Conservation (phyloP, 495 filamentous ascomycete genomes). For the Pseudomonodictys pantanalensis region DNA sequence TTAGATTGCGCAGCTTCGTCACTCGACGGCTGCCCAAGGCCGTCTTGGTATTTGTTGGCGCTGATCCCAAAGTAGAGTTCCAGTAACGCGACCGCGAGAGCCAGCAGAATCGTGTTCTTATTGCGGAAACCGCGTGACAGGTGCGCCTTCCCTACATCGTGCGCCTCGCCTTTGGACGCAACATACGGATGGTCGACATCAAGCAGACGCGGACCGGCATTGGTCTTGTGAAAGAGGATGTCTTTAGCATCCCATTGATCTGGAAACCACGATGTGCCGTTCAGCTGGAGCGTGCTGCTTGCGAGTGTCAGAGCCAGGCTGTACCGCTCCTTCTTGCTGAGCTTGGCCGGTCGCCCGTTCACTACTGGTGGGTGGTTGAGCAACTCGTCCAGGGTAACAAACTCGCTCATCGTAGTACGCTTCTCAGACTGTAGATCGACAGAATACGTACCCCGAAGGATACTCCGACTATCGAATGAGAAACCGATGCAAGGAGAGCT, state of each 20-base stretch:
- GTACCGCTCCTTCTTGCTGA: constrained; percentile 33
- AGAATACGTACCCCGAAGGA: constrained; percentile 26
- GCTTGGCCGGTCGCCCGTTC: constrained; percentile 24
- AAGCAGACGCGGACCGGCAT: constrained; percentile 8
- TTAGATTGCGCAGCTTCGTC: constrained; percentile 2
- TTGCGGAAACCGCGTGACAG: constrained; percentile 28
- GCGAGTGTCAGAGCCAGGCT: constrained; percentile 30
- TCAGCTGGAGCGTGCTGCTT: constrained; percentile 29
- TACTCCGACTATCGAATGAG: constrained; percentile 25
- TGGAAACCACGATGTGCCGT: constrained; percentile 30
- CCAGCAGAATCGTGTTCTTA: constrained; percentile 34
- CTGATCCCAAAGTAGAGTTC: constrained; percentile 34
- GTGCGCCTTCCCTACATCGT: background rate
- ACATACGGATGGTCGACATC: constrained; percentile 34
- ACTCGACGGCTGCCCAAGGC: no score
- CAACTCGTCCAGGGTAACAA: constrained; percentile 27
- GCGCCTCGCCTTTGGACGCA: constrained; percentile 1
- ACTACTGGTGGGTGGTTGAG: constrained; percentile 19
- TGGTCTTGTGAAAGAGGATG: constrained; percentile 25
- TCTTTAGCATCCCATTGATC: constrained; percentile 27
- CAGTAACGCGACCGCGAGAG: constrained; percentile 28
- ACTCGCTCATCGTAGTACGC: background rate
- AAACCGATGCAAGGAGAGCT: constrained; percentile 29
- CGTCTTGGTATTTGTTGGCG: constrained; percentile 24
- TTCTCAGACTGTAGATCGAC: constrained; percentile 9